phyloP scores from a whole-genome alignment of 208 protist genomes.

The Novymonas esmeraldas region DNA sequence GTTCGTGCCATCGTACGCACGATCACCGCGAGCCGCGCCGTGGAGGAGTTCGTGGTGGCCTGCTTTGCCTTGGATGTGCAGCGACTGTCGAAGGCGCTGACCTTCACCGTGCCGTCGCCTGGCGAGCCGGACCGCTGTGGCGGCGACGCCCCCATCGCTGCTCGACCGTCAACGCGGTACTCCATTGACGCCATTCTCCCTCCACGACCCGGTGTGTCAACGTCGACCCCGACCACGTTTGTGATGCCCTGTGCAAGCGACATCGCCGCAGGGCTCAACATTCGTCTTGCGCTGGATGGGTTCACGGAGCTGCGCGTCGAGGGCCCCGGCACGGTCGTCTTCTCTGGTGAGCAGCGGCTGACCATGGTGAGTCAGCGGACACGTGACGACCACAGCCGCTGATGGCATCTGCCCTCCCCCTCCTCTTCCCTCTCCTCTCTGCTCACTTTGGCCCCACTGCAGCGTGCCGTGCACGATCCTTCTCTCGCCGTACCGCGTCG shows the following conservation, averaged over 20 bases:
- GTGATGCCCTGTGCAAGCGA: constrained; percentile 42
- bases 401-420: neutral
- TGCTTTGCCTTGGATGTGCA: constrained; percentile 44
- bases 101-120: constrained; percentile 6
- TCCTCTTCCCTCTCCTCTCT: neutral
- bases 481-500: too few species aligned
- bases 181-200: constrained; percentile 12
- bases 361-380: constrained; percentile 10
- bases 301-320: constrained; percentile 66
- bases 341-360: constrained; percentile 74
- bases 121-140: too few species aligned
- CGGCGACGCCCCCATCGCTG: neutral
- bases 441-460: neutral
- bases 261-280: constrained; percentile 49
- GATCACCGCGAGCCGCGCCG: constrained; percentile 39
- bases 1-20: constrained; percentile 57
- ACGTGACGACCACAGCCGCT: neutral
- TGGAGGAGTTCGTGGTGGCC: constrained; percentile 62
- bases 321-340: constrained; percentile 71
- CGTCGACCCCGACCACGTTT: neutral
- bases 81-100: constrained; percentile 18
- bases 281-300: constrained; percentile 80
- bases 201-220: constrained; percentile 1
- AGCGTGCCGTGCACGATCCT: neutral
- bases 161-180: neutral